Evolutionary conservation across 345 rosid genomes (phyloP).

Genomic region (Gossypium raimondii): DNA sequence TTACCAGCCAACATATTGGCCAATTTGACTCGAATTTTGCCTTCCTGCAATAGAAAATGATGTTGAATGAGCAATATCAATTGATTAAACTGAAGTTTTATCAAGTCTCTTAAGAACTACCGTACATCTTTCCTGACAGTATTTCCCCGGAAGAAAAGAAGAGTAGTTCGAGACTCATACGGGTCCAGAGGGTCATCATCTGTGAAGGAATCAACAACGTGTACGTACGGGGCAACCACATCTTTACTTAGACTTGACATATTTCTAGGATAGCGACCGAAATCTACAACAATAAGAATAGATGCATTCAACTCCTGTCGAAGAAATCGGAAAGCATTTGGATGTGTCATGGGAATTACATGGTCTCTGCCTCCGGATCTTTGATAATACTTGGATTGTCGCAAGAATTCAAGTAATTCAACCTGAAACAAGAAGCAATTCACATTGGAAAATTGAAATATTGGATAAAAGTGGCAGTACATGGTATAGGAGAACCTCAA

Average conservation of each 20-base stretch:
- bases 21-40: constrained; percentile 72
- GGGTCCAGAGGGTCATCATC: constrained; percentile 56
- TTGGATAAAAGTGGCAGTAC: not conserved
- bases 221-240: constrained; percentile 89
- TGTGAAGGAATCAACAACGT: constrained; percentile 66
- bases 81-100: constrained; percentile 5
- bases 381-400: constrained; percentile 74
- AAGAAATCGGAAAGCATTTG: constrained; percentile 93
- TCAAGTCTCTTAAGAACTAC: constrained; percentile 2
- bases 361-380: constrained; percentile 93
- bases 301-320: constrained; percentile 81
- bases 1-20: constrained; percentile 57
- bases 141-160: constrained; percentile 87
- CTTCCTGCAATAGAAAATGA: constrained; percentile 47
- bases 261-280: constrained; percentile 69
- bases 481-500: no score
- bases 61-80: not conserved
- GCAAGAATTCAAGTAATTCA: constrained; percentile 62
- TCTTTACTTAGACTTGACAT: constrained; percentile 78
- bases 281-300: constrained; percentile 82
- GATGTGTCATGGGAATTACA: constrained; percentile 96
- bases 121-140: constrained; percentile 83
- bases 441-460: not conserved
- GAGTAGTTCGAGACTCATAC: constrained; percentile 60
- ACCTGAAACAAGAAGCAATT: constrained; percentile 47